Conservation (phyloP, 2,329 filamentous ascomycete species). For the Pseudogymnoascus sp. region DNA sequence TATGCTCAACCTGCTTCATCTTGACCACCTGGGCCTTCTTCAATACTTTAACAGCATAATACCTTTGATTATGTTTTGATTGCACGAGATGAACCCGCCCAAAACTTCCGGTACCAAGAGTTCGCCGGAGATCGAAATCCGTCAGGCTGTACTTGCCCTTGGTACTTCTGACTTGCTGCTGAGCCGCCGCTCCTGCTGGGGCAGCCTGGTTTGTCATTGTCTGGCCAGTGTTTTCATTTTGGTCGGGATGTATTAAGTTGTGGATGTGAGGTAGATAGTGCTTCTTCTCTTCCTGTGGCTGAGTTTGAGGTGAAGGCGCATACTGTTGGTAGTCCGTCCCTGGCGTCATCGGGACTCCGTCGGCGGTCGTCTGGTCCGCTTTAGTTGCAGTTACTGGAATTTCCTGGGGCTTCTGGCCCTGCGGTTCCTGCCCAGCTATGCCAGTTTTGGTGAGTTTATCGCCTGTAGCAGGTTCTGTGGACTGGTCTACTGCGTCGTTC, state of each 20-base stretch:
- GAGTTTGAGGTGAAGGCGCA: constrained; percentile 11
- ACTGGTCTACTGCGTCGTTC: constrained; percentile 28
- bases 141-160: constrained; percentile 94
- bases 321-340: constrained; percentile 22
- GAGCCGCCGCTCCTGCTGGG: constrained; percentile 11
- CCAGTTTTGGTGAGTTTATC: constrained; percentile 57
- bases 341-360: constrained; percentile 23
- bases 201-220: constrained; percentile 18
- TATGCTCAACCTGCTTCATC: constrained; percentile 99
- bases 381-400: constrained; percentile 23
- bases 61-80: constrained; percentile 95
- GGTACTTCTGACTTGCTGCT: constrained; percentile 51
- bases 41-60: constrained; percentile 96
- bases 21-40: constrained; percentile 98
- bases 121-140: constrained; percentile 85
- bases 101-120: constrained; percentile 92
- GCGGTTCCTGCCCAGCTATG: constrained; percentile 42
- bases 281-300: constrained; percentile 26
- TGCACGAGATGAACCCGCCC: constrained; percentile 93
- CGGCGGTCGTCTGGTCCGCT: constrained; percentile 16
- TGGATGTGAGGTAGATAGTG: constrained; percentile 74
- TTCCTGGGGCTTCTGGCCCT: constrained; percentile 20
- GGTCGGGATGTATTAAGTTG: constrained; percentile 67
- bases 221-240: constrained; percentile 37
- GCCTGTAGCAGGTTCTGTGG: constrained; percentile 47